These are phyloP conservation scores for Wilcoxina mikolae DNA, from an alignment of 495 filamentous ascomycete species.

Conservation along the genomic window DNA sequence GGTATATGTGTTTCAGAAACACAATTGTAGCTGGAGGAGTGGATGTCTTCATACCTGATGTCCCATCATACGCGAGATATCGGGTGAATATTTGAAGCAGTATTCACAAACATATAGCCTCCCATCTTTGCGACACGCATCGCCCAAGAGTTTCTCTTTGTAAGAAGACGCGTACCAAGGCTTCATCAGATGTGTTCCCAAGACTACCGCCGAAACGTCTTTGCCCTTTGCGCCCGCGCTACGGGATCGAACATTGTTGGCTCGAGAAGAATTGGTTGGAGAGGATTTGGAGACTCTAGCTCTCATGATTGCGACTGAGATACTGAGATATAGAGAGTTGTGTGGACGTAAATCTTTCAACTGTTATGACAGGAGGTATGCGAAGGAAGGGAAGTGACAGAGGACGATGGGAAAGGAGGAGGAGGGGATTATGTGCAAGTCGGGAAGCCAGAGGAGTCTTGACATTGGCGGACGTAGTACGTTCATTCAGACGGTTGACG, in stretches of 20 bases:
- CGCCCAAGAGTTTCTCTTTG: constrained; percentile 58
- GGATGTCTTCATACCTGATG: constrained; percentile 30
- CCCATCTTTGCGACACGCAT: constrained; percentile 39
- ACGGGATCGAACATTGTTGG: neutral
- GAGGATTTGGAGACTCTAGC: no score
- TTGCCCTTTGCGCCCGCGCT: neutral
- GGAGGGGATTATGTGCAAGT: neutral
- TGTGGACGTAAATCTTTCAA: no score
- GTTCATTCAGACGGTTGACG: neutral
- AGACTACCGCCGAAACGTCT: constrained; percentile 37
- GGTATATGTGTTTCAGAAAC: constrained; percentile 31
- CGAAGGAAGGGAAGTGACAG: no score
- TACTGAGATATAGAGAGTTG: no score
- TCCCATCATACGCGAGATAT: constrained; percentile 34
- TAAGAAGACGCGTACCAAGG: constrained; percentile 70
- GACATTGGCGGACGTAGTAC: neutral
- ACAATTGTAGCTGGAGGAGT: no score
- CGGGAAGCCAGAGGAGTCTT: neutral
- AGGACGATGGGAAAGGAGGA: neutral
- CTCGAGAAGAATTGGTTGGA: neutral
- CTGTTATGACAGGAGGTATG: no score
- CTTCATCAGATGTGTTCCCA: constrained; percentile 58
- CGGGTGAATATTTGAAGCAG: constrained; percentile 85
- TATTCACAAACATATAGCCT: constrained; percentile 74
- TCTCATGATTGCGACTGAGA: no score